Conservation (phyloP, 1,284 basidiomycete species). For the Ceratobasidium sp. region DNA sequence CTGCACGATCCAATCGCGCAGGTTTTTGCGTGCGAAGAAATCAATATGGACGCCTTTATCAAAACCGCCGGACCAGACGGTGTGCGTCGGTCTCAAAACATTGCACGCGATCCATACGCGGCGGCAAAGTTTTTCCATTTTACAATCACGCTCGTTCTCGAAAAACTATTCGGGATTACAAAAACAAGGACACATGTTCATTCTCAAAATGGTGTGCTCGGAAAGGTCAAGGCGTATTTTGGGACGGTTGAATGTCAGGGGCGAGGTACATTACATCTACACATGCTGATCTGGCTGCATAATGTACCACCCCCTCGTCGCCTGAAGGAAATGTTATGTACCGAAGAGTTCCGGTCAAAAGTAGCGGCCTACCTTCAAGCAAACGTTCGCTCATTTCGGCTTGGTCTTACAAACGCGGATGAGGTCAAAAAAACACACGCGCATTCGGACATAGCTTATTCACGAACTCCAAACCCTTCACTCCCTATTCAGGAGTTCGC, state of each 20-base stretch:
- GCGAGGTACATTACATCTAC: constrained; percentile 55
- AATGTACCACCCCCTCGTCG: constrained; percentile 25
- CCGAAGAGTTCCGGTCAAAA: constrained; percentile 24
- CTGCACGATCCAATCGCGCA: constrained; percentile 58
- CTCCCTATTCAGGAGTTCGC: not conserved
- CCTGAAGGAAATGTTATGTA: constrained; percentile 13
- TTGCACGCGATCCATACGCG: constrained; percentile 59
- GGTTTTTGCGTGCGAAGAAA: constrained; percentile 59
- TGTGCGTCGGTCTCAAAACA: constrained; percentile 54
- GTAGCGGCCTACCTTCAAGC: constrained; percentile 16
- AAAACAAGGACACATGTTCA: constrained; percentile 50
- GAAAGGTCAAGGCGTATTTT: constrained; percentile 54
- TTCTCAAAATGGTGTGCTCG: constrained; percentile 51
- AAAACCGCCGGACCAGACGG: constrained; percentile 54
- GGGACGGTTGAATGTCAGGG: too few species aligned
- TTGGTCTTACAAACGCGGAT: constrained; percentile 42
- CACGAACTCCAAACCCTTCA: not conserved
- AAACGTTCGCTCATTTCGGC: constrained; percentile 4
- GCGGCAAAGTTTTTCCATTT: constrained; percentile 61
- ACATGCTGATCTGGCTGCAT: constrained; percentile 54
- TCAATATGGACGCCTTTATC: constrained; percentile 59
- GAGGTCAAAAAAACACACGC: not conserved
- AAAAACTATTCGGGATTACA: constrained; percentile 57
- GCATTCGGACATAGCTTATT: constrained; percentile 42
- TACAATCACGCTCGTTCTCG: constrained; percentile 56